Conservation (phyloP, 2,329 filamentous ascomycete species). For the Emmonsiellopsis sp. region DNA sequence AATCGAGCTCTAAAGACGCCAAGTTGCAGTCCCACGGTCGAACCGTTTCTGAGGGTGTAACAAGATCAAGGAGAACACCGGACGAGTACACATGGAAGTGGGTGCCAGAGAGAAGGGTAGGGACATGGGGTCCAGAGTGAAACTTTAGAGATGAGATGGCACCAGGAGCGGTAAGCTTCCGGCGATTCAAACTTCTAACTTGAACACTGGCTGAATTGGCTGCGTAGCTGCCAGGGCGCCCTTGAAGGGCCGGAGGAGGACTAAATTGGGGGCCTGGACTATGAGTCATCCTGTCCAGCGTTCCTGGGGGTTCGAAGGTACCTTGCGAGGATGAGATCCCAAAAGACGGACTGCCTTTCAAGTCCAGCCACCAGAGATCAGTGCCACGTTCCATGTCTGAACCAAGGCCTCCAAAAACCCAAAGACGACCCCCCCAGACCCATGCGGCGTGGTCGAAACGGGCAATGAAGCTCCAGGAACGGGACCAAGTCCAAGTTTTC, state of each 20-base stretch:
- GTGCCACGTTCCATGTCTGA: constrained; percentile 96
- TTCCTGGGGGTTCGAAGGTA: constrained; percentile 35
- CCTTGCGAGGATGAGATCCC: constrained; percentile 57
- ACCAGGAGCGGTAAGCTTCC: constrained; percentile 60
- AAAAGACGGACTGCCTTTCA: constrained; percentile 82
- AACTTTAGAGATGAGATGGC: constrained; percentile 87
- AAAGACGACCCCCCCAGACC: constrained; percentile 85
- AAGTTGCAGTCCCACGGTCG: constrained; percentile 81
- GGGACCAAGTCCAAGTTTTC: constrained; percentile 96
- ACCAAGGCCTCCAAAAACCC: constrained; percentile 92
- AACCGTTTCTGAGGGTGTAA: constrained; percentile 83
- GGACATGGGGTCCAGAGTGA: constrained; percentile 74
- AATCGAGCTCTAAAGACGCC: constrained; percentile 77
- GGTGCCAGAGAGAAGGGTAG: constrained; percentile 79
- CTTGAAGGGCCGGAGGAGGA: constrained; percentile 23
- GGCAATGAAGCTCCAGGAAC: constrained; percentile 88
- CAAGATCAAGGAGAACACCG: constrained; percentile 84
- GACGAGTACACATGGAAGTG: constrained; percentile 96
- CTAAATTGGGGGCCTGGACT: constrained; percentile 28
- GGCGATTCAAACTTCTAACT: constrained; percentile 43
- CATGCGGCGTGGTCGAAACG: constrained; percentile 93
- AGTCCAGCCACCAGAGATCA: constrained; percentile 94
- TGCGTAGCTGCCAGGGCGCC: constrained; percentile 51
- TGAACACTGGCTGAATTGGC: constrained; percentile 60
- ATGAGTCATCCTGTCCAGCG: constrained; percentile 27